Conservation (phyloP, 176 grass and related monocot genomes). For the Oryza coarctata region DNA sequence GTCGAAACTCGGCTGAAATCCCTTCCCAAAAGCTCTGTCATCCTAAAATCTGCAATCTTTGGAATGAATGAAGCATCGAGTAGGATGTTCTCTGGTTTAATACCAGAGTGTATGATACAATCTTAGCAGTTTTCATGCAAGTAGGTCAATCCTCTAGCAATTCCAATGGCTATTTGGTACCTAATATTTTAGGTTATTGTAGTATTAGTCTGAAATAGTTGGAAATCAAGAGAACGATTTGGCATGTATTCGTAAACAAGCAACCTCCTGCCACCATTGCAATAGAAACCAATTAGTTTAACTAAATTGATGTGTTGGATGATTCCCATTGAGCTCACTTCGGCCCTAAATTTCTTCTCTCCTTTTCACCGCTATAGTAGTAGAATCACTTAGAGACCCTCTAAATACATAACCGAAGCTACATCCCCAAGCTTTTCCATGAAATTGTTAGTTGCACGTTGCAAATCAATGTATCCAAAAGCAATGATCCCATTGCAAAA, state of each 20-base stretch:
- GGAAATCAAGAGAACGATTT: conserved; percentile 7
- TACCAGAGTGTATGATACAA: conserved; percentile 19
- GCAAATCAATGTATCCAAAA: conserved; percentile 3
- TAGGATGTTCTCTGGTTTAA: conserved; percentile 24
- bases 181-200: not conserved
- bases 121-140: not conserved
- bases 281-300: conserved; percentile 18
- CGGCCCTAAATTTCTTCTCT: conserved; percentile 34
- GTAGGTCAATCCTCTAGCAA: conserved; percentile 17
- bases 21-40: conserved; percentile 14
- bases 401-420: conserved; percentile 25
- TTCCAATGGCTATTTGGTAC: conserved; percentile 19
- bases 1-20: conserved; percentile 13
- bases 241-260: conserved; percentile 28
- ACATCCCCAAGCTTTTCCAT: not conserved
- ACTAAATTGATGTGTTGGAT: conserved; percentile 16
- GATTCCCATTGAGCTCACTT: conserved; percentile 29
- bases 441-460: conserved; percentile 2
- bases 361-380: conserved; percentile 20
- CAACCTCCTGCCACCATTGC: not conserved
- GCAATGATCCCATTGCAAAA: not conserved
- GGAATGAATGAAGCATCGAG: not conserved
- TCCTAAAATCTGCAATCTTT: conserved; percentile 25
- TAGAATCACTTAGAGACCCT: not conserved
- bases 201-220: not conserved